Evolutionary conservation across 768 basidiomycete genomes (phyloP), one percentile per base, ranked within the genome.

Genomic region (Fomitopsis serialis): DNA sequence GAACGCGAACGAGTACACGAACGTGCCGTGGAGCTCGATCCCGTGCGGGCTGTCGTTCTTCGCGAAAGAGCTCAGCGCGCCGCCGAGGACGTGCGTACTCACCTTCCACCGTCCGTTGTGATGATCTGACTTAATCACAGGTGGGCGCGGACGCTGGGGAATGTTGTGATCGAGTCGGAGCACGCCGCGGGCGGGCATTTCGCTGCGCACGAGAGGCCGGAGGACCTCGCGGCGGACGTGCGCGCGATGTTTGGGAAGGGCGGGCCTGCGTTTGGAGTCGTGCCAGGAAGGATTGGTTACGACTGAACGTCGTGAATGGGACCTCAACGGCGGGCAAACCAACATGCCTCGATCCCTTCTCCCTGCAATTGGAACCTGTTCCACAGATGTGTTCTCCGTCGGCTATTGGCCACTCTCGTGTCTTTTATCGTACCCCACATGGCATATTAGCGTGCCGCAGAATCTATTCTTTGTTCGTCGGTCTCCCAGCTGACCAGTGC

Each of bases 41-140:
- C 68, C 66, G 3, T 21, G 67, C 12, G 69, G 70, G 10, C 10
- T 62, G 10, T 68, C 68, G 19, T 60, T 56, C 50, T 71, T 70
- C 50, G 68, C 70, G 15, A 55, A 58, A 2, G 70, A 71, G 19
- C 1, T 64, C 11, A 15, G 42, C 9, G 40, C 45, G 1, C 46
- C 50, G 4, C 63, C 66, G 3, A 60, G 46, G 29, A 43, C 54
- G 65, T 65, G 48, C 21, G 64, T 63, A 9, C 29, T 5, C 11
- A 32, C 29, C 5, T 32, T 11, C 6, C 5, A 32, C 29, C 29
- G 29, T 11, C 17, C 17, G 43, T 32, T 15, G 29, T n/a, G n/a
- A 32, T 32, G 29, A 5, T 32, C 19, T 22, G 34, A 7, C 3
- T 36, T 22, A 10, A 19, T 19, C n/a, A 35, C 25, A 65, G 63